Base-by-base conservation (phyloP, 768 basidiomycete genomes). In the Jaapia argillacea region DNA sequence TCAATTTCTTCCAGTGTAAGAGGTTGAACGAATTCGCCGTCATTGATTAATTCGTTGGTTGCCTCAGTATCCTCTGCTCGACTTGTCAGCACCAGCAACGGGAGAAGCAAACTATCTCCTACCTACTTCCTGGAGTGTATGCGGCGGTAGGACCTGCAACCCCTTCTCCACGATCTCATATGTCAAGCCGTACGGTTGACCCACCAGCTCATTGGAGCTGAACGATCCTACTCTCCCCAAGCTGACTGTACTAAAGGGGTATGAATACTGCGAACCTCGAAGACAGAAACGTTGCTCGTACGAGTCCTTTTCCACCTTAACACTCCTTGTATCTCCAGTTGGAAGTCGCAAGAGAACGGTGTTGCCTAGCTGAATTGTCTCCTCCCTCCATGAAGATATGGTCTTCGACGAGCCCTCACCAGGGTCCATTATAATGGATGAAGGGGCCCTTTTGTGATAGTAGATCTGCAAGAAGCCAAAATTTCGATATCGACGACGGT, bases 1-100 rank as follows among this genome's bases (percentile, higher is more conserved):
- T 85, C 77, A 40, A 99, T 97, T 57, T 97, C 94, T 33, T 77
- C 78, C 22, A 77, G 60, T 2, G 86, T 86, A 46, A 97, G 63
- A 23, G 88, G 84, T 51, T 94, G 89, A 1, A 92, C 84, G 42
- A 79, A 76, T 54, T 80, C 74, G 2, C 81, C 85, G 48, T 94
- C 92, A 53, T 86, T 85, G 20, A 99, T 99, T 3, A 91, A 72
- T 55, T 99, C 92, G 54, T 99, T 99, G 3, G 92, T 99, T 1
- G 93, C 94, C 41, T 86, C 85, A 10, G 93, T 97, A 55, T 97
- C 94, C 79, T 93, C 94, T 94, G 52, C 14, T 14, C 4, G 44
- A 16, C 46, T 27, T 42, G 44, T 51, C 36, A 38, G 39, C 3
- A 36, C 6, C 7, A 26, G 2, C 13, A 24, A 13, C 7, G 3